Evolutionary conservation across 208 protist genomes (phyloP).

Genomic region (Tritrichomonas foetus): DNA sequence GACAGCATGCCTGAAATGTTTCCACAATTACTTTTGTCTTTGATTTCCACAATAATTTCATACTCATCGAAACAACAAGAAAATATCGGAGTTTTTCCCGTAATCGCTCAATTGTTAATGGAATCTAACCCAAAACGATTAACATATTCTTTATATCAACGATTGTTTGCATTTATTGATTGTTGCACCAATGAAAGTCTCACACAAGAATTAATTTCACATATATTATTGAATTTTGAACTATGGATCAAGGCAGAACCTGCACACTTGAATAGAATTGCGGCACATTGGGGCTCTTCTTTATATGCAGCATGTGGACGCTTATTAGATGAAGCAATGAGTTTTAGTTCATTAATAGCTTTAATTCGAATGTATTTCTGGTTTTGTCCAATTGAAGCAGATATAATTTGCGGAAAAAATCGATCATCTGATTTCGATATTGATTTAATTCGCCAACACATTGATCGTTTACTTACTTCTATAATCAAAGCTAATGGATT

Average conservation of each 20-base stretch:
- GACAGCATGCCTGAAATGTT: neutral
- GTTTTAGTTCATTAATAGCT: neutral
- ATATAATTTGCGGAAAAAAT: neutral
- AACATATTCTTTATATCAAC: neutral
- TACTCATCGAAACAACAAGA: neutral
- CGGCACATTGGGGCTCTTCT: neutral
- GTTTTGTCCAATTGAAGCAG: neutral
- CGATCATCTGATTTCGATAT: neutral
- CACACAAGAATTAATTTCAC: neutral
- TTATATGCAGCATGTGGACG: neutral
- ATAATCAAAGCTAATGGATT: neutral
- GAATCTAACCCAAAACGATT: neutral
- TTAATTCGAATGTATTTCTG: neutral
- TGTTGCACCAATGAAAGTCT: neutral
- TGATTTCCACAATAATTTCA: neutral
- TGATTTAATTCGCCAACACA: neutral
- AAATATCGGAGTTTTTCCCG: neutral
- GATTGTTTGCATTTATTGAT: neutral
- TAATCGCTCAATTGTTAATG: neutral
- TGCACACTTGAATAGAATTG: neutral
- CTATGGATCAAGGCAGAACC: neutral
- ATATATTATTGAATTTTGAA: neutral
- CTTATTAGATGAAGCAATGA: neutral
- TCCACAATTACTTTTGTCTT: neutral
- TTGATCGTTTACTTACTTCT: neutral